Percentiles rank a stretch among this genome's conserved stretches.
phyloP scores from a whole-genome alignment of 1,284 basidiomycete species.

The Nidula niveotomentosa region DNA sequence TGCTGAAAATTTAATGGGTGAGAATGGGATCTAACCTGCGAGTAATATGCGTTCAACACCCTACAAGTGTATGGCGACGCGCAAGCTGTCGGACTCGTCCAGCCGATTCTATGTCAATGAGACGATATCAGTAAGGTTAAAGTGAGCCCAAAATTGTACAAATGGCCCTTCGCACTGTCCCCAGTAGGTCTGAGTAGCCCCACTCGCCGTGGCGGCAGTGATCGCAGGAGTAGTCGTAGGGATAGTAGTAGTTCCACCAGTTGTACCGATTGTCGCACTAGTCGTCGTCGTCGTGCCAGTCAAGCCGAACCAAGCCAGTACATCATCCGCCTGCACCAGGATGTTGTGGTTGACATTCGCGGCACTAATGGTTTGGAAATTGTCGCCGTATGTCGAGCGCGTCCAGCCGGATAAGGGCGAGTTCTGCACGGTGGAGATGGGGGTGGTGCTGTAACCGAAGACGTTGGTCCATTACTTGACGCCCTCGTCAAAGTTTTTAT shows the following conservation, averaged over 20 bases:
- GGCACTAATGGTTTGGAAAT: conserved; percentile 45
- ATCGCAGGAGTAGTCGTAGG: conserved; percentile 5
- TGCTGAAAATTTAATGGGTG: too few relatives aligned
- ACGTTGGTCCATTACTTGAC: conserved; percentile 51
- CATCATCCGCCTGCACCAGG: conserved; percentile 35
- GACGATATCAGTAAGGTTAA: neutral
- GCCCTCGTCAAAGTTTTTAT: conserved; percentile 50
- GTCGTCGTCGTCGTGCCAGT: conserved; percentile 12
- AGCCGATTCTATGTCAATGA: conserved; percentile 14
- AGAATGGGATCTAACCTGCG: too few relatives aligned
- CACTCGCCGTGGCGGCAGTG: conserved; percentile 7
- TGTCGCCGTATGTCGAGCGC: conserved; percentile 42
- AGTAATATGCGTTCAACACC: conserved; percentile 16
- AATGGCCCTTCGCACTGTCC: conserved; percentile 24
- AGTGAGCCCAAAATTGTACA: neutral
- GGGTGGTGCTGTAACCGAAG: conserved; percentile 38
- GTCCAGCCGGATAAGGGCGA: conserved; percentile 41
- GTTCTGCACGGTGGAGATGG: conserved; percentile 36
- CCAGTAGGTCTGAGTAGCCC: conserved; percentile 17
- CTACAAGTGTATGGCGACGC: conserved; percentile 15
- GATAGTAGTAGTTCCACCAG: conserved; percentile 4
- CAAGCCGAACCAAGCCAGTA: conserved; percentile 37
- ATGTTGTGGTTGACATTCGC: conserved; percentile 45
- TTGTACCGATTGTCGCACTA: neutral
- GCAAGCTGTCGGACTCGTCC: conserved; percentile 18